A percentile compares a stretch with the other conserved stretches of the same genome.
Evolutionary conservation across 169 alveolate species (phyloP).

Genomic region (Babesia gibsoni): DNA sequence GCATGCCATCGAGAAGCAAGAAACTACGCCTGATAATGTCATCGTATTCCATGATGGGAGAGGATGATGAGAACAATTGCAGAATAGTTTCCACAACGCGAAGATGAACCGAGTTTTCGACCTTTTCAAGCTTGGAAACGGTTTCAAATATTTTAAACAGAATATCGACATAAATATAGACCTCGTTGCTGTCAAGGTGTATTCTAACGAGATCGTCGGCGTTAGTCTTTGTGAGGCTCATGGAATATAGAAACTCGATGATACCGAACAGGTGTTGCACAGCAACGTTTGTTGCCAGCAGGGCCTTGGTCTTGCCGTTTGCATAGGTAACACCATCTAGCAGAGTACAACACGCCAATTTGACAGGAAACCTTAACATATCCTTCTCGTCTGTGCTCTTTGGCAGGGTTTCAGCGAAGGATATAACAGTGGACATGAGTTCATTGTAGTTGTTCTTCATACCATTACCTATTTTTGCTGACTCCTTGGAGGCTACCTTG

Average conservation of each 20-base stretch:
- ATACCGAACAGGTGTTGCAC: slow-evolving; percentile 26
- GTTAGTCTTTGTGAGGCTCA: not conserved
- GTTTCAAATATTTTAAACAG: slow-evolving; percentile 31
- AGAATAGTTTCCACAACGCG: slow-evolving; percentile 40
- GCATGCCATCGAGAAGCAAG: slow-evolving; percentile 12
- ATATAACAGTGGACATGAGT: not conserved
- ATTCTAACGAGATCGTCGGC: not conserved
- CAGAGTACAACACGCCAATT: slow-evolving; percentile 10
- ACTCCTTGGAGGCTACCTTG: slow-evolving; percentile 4
- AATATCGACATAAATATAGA: slow-evolving; percentile 17
- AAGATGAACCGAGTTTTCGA: slow-evolving; percentile 29
- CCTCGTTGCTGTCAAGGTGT: slow-evolving; percentile 8
- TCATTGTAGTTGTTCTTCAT: slow-evolving; percentile 30
- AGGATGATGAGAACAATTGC: slow-evolving; percentile 5
- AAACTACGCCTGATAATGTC: slow-evolving; percentile 12
- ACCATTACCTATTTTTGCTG: slow-evolving; percentile 23
- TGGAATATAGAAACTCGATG: slow-evolving; percentile 16
- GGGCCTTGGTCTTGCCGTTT: slow-evolving; percentile 27
- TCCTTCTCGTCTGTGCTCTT: slow-evolving; percentile 17
- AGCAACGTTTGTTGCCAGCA: slow-evolving; percentile 24
- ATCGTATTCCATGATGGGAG: slow-evolving; percentile 13
- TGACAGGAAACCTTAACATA: slow-evolving; percentile 20
- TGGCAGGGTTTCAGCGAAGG: slow-evolving; percentile 1
- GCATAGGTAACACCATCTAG: slow-evolving; percentile 24
- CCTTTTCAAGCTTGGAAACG: slow-evolving; percentile 4